phyloP scores from a whole-genome alignment of 208 protist species.

The Crithidia thermophila region DNA sequence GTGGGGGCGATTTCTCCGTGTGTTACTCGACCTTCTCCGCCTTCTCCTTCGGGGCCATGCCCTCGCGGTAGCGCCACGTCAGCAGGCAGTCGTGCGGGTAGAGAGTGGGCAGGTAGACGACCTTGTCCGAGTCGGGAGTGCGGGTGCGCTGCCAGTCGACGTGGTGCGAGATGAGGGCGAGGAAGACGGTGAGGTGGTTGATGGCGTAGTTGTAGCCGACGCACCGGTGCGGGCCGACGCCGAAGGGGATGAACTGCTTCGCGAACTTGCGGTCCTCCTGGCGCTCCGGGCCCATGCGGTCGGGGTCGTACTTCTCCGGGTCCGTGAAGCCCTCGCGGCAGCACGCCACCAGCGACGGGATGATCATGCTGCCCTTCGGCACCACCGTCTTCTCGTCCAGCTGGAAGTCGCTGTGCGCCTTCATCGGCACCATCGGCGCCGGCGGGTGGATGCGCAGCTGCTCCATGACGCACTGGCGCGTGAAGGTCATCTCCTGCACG shows the following conservation, averaged over 20 bases:
- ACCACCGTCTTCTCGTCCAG: slow-evolving; percentile 81
- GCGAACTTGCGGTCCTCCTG: slow-evolving; percentile 89
- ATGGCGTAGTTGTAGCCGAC: slow-evolving; percentile 95
- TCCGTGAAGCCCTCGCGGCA: slow-evolving; percentile 92
- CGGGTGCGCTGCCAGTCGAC: slow-evolving; percentile 77
- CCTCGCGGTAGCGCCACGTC: slow-evolving; percentile 67
- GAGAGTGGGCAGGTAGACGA: slow-evolving; percentile 92
- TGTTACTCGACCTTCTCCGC: slow-evolving; percentile 23
- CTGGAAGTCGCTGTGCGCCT: slow-evolving; percentile 77
- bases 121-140: slow-evolving; percentile 89
- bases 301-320: slow-evolving; percentile 92
- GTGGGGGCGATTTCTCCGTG: no score
- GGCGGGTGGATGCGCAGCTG: slow-evolving; percentile 78
- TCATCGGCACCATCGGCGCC: slow-evolving; percentile 86
- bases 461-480: slow-evolving; percentile 85
- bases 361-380: slow-evolving; percentile 91
- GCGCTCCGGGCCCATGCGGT: slow-evolving; percentile 90
- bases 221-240: slow-evolving; percentile 92
- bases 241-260: slow-evolving; percentile 94
- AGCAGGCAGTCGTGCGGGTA: slow-evolving; percentile 91
- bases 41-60: slow-evolving; percentile 27
- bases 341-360: slow-evolving; percentile 91
- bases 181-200: slow-evolving; percentile 92
- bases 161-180: slow-evolving; percentile 75
- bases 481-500: slow-evolving; percentile 90